Percentiles rank a stretch among this genome's conserved stretches.
These are phyloP conservation scores for Myxozyma lipomycoides DNA, from an alignment of 805 yeast genomes.

Conservation along the genomic window DNA sequence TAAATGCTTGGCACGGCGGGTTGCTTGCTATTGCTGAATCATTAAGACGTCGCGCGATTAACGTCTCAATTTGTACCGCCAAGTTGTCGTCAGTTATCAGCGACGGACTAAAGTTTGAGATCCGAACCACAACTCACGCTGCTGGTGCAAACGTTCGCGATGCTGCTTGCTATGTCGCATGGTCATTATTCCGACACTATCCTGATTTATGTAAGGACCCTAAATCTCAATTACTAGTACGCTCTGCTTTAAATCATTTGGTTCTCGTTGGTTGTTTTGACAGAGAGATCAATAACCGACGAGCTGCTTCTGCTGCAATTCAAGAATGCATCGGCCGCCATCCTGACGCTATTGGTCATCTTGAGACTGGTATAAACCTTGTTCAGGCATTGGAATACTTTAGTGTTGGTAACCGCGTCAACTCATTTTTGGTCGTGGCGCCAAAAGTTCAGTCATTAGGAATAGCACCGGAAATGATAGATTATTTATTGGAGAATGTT, in stretches of 20 bases:
- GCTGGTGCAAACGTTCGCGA: conserved; percentile 73
- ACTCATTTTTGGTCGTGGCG: conserved; percentile 43
- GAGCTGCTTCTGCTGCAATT: conserved; percentile 81
- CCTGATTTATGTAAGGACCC: conserved; percentile 19
- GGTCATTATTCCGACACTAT: conserved; percentile 61
- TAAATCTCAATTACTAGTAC: conserved; percentile 22
- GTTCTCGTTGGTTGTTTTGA: conserved; percentile 62
- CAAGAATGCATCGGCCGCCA: conserved; percentile 83
- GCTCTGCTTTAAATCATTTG: conserved; percentile 39
- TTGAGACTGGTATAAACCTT: conserved; percentile 40
- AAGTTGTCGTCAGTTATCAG: conserved; percentile 19
- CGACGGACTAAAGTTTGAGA: conserved; percentile 52
- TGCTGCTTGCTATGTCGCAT: conserved; percentile 76
- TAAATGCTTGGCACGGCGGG: conserved; percentile 52
- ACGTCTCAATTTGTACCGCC: conserved; percentile 5
- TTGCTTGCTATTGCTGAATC: conserved; percentile 56
- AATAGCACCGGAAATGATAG: conserved; percentile 27
- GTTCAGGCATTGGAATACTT: conserved; percentile 59
- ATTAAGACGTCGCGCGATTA: conserved; percentile 31
- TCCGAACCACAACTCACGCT: conserved; percentile 47
- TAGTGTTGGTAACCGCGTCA: conserved; percentile 43
- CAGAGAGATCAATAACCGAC: conserved; percentile 63
- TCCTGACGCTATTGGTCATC: conserved; percentile 22
- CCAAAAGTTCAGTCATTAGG: conserved; percentile 27
- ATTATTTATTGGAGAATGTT: conserved; percentile 37